These are phyloP conservation scores for Diaporthe eres DNA, from an alignment of 2,329 filamentous ascomycete genomes.

Conservation along the genomic window DNA sequence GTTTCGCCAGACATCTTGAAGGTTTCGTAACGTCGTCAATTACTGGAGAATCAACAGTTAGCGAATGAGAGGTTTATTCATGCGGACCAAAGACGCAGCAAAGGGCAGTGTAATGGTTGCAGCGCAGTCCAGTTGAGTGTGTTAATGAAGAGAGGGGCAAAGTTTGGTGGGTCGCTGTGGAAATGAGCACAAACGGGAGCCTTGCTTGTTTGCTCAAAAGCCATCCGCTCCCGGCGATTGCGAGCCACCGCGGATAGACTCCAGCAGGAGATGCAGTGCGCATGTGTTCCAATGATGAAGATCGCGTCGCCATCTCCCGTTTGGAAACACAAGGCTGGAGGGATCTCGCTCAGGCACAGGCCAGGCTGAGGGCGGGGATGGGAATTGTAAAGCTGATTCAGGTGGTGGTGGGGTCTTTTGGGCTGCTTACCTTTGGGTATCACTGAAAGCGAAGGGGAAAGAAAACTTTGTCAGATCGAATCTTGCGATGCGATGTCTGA, in stretches of 20 bases:
- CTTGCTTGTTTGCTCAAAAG: constrained; percentile 7
- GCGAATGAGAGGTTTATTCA: not conserved
- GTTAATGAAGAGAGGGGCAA: not conserved
- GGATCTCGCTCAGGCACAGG: not conserved
- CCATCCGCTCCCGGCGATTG: not conserved
- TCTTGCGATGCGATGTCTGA: constrained; percentile 37
- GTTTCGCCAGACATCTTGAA: constrained; percentile 87
- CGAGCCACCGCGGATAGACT: not conserved
- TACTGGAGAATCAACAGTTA: constrained; percentile 27
- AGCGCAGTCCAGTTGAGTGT: not conserved
- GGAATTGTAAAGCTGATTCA: constrained; percentile 25
- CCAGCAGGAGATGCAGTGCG: not conserved
- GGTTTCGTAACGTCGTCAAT: constrained; percentile 41
- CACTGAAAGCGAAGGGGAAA: constrained; percentile 41
- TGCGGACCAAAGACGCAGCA: not conserved
- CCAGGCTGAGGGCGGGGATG: constrained; percentile 25
- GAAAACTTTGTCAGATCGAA: constrained; percentile 34
- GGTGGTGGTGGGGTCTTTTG: not conserved
- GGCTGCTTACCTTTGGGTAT: constrained; percentile 43
- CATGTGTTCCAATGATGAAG: not conserved
- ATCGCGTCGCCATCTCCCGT: not conserved
- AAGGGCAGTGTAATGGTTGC: not conserved
- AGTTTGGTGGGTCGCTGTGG: constrained; percentile 33
- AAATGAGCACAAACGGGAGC: constrained; percentile 31
- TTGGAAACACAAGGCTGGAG: not conserved